A percentile compares a stretch with the other conserved stretches of the same genome.
These are phyloP conservation scores for Metschnikowia picachoensis DNA, from an alignment of 805 yeast species.

Conservation along the genomic window DNA sequence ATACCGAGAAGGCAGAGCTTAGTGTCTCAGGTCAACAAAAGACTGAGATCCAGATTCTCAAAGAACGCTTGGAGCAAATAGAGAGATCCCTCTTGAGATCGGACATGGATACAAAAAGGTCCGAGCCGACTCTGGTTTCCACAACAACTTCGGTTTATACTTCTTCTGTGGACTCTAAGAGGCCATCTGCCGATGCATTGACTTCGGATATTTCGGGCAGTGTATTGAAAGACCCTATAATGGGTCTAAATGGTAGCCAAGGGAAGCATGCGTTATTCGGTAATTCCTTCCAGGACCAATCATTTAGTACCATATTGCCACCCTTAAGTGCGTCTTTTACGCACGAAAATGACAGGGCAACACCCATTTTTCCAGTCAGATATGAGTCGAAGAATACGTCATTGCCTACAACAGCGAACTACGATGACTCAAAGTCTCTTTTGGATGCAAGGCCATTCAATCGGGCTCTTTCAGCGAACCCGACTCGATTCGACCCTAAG, in stretches of 20 bases:
- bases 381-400: background rate
- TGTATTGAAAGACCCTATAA: too few relatives aligned
- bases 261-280: background rate
- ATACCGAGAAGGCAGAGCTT: background rate
- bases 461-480: background rate
- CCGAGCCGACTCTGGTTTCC: background rate
- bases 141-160: too few relatives aligned
- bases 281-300: background rate
- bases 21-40: constrained; percentile 4
- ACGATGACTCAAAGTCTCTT: background rate
- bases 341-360: background rate
- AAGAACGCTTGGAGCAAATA: constrained; percentile 15
- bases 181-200: too few relatives aligned
- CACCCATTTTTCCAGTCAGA: background rate
- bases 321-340: constrained; percentile 4
- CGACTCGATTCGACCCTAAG: constrained; percentile 4
- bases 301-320: constrained; percentile 1
- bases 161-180: too few relatives aligned
- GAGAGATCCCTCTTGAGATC: constrained; percentile 13
- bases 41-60: constrained; percentile 16
- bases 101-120: background rate
- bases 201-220: too few relatives aligned
- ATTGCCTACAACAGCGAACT: background rate
- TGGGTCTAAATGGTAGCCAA: too few relatives aligned
- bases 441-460: background rate